Evolutionary conservation across 768 basidiomycete genomes (phyloP).

Genomic region (Kwoniella bestiolae): DNA sequence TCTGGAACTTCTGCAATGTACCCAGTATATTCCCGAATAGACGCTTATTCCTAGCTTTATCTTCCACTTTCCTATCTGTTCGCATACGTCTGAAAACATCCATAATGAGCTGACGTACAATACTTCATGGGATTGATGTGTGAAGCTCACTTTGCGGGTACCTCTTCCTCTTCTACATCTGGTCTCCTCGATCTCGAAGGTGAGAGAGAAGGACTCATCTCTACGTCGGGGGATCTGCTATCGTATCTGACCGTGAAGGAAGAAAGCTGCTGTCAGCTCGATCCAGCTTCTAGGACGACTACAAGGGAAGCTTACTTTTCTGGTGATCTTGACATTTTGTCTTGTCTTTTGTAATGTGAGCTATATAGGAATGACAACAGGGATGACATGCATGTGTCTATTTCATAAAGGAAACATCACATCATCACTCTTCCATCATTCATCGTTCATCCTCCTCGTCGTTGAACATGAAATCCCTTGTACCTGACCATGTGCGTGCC

Average conservation of each 20-base stretch:
- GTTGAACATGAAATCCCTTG: background rate
- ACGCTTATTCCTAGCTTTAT: slow-evolving; percentile 52
- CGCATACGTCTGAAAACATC: slow-evolving; percentile 46
- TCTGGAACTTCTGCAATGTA: slow-evolving; percentile 54
- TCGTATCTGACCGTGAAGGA: slow-evolving; percentile 1
- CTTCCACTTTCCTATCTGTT: slow-evolving; percentile 43
- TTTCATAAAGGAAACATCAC: no score
- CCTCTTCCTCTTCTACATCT: slow-evolving; percentile 41
- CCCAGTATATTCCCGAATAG: slow-evolving; percentile 56
- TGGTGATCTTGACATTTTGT: slow-evolving; percentile 26
- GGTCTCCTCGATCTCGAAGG: slow-evolving; percentile 16
- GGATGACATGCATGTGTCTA: background rate
- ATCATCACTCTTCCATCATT: background rate
- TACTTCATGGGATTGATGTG: no score
- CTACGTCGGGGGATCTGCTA: slow-evolving; percentile 9
- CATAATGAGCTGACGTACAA: no score
- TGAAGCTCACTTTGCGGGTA: slow-evolving; percentile 43
- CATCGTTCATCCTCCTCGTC: background rate
- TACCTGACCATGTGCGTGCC: background rate
- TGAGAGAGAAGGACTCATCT: slow-evolving; percentile 17
- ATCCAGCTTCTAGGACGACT: background rate
- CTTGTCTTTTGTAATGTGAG: no score
- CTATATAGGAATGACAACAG: background rate
- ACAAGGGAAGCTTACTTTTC: slow-evolving; percentile 11
- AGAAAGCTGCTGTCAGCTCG: background rate